phyloP scores from a whole-genome alignment of 805 yeast genomes.

The Teunomyces aglyptinius region DNA sequence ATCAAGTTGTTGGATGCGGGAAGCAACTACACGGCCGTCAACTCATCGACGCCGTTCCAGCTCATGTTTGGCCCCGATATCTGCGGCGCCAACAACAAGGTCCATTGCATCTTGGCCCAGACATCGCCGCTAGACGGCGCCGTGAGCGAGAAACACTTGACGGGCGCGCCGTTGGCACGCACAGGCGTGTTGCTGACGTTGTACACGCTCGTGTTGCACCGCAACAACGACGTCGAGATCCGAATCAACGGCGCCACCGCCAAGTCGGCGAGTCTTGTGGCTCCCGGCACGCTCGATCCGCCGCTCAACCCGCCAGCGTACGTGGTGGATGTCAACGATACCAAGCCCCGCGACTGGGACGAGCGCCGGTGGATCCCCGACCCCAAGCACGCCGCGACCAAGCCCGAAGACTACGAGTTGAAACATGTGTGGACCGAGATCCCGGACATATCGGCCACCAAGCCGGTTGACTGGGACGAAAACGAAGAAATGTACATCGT shows the following conservation, averaged over 20 bases:
- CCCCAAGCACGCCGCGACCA: conserved; percentile 48
- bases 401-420: conserved; percentile 88
- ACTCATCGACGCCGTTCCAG: conserved; percentile 69
- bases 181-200: conserved; percentile 56
- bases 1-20: conserved; percentile 61
- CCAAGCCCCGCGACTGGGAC: conserved; percentile 81
- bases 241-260: conserved; percentile 77
- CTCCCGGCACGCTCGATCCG: conserved; percentile 57
- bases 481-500: conserved; percentile 52
- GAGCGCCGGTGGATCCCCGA: conserved; percentile 67
- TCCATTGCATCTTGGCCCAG: conserved; percentile 71
- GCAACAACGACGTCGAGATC: conserved; percentile 70
- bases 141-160: conserved; percentile 67
- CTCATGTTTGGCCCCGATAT: conserved; percentile 94
- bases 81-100: conserved; percentile 78
- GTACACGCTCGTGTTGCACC: conserved; percentile 73
- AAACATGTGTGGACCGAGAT: conserved; percentile 55
- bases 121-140: conserved; percentile 53
- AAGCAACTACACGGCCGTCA: conserved; percentile 48
- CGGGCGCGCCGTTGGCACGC: conserved; percentile 65
- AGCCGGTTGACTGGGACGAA: conserved; percentile 83
- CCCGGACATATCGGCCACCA: conserved; percentile 61
- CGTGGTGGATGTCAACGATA: conserved; percentile 54
- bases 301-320: conserved; percentile 63
- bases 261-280: conserved; percentile 63